Base-by-base conservation (phyloP, 306 rosid genomes). In the Dryas octopetala region DNA sequence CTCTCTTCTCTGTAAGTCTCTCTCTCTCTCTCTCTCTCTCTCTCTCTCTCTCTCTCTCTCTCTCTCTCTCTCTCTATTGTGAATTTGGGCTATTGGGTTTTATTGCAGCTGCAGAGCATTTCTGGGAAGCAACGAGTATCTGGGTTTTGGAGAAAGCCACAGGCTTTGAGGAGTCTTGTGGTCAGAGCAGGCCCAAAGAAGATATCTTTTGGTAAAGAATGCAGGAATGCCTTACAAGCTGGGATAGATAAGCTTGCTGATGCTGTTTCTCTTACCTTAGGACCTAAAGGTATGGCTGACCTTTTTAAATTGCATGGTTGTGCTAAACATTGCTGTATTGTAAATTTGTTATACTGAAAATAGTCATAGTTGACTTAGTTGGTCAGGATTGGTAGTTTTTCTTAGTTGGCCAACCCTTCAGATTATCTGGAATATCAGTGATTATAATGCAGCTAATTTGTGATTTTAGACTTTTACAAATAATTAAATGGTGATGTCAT, bases 171-270 rank as follows among this genome's bases (percentile, higher is more conserved):
- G 60, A 62, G 46, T 3, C 53, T 69, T n/a, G 85, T 72, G 68
- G 85, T 90, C 32, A 83, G 87, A 41, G 93, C 98, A 12, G 92
- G 96, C 48, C 81, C 96, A 38, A 94, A 91, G 82, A 91, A 54
- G 85, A 83, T 94, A 51, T 86, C 84, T 6, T 87, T 90, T 67
- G 97, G 90, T 50, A 83, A 71, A 78, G 98, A 89, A 60, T 88
- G 96, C 77, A 85, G 96, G 54, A 79, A 86, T 48, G 86, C 85
- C 46, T 77, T 94, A 50, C 97, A 78, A 78, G 66, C 70, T 32
- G 98, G 98, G 28, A 91, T 94, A 72, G 98, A 94, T 84, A 91
- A 94, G 85, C 91, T 91, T 47, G 97, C 97, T 17, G 96, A 91
- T 81, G 98, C 97, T 61, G 98, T 94, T 43, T 91, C 97, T 75